Conservation (phyloP, 2,329 filamentous ascomycete genomes). For the Ploettnerulaceae sp. region DNA sequence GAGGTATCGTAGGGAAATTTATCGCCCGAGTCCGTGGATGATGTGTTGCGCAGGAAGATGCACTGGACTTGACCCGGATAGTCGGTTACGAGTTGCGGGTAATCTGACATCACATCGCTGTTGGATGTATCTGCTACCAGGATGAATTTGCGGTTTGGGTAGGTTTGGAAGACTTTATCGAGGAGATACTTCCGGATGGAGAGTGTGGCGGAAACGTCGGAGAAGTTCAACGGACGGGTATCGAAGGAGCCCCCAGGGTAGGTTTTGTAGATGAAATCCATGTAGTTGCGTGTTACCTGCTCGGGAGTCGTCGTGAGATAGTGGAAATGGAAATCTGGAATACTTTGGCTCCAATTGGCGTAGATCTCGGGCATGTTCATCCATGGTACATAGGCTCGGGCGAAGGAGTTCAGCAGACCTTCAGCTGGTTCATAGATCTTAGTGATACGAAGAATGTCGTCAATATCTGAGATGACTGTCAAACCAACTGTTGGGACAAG, state of each 20-base stretch:
- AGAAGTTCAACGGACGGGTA: conserved; percentile 74
- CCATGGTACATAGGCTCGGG: conserved; percentile 65
- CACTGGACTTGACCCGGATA: conserved; percentile 70
- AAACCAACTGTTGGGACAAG: conserved; percentile 66
- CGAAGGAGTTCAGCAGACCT: conserved; percentile 72
- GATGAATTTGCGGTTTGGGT: conserved; percentile 69
- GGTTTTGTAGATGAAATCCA: conserved; percentile 73
- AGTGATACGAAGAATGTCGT: conserved; percentile 75
- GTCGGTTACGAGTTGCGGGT: conserved; percentile 55
- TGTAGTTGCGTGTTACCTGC: conserved; percentile 72
- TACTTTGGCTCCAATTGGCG: conserved; percentile 64
- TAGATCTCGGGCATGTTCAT: conserved; percentile 78
- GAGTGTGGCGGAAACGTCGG: conserved; percentile 66
- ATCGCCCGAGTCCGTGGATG: conserved; percentile 60
- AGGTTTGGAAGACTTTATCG: conserved; percentile 68
- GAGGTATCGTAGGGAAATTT: conserved; percentile 71
- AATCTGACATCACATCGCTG: conserved; percentile 67
- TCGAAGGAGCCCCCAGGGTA: conserved; percentile 70
- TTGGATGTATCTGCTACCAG: conserved; percentile 74
- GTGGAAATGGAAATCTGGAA: conserved; percentile 70
- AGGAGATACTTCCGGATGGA: conserved; percentile 66
- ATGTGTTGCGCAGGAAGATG: conserved; percentile 72
- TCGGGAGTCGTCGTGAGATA: conserved; percentile 79
- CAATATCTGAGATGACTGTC: conserved; percentile 72
- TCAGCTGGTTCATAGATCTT: conserved; percentile 74